Evolutionary conservation across 306 rosid genomes (phyloP).

Genomic region (Chamaecrista fasciculata): DNA sequence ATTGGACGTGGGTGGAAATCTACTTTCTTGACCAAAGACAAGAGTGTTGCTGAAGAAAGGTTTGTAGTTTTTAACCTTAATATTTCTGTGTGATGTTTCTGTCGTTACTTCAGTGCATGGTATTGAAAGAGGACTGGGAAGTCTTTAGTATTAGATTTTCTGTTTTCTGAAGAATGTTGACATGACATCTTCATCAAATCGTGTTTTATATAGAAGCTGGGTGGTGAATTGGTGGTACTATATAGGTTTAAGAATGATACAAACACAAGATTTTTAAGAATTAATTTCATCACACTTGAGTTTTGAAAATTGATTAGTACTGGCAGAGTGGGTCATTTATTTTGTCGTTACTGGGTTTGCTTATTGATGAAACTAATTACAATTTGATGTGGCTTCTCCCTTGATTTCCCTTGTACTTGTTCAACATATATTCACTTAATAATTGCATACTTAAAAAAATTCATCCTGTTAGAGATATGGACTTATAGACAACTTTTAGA

Average conservation of each 20-base stretch:
- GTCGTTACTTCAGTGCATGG: not conserved
- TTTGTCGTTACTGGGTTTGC: not conserved
- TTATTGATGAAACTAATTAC: not conserved
- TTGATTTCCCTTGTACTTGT: not conserved
- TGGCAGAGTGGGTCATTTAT: not conserved
- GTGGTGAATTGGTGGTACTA: not conserved
- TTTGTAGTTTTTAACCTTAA: slow-evolving; percentile 10
- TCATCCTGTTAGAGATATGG: not conserved
- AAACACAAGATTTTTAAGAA: not conserved
- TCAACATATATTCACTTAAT: not conserved
- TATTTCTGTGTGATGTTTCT: not conserved
- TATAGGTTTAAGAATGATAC: not conserved
- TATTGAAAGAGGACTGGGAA: not conserved
- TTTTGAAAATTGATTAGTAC: not conserved
- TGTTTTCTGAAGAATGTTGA: not conserved
- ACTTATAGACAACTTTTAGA: not conserved
- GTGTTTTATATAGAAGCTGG: not conserved
- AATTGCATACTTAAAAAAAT: not conserved
- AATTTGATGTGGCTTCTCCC: not conserved
- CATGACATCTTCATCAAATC: not conserved
- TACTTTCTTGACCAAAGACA: slow-evolving; percentile 77
- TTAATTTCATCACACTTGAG: not conserved
- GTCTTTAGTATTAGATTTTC: not conserved
- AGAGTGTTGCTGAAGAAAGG: slow-evolving; percentile 76
- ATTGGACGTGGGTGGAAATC: slow-evolving; percentile 98